Conservation (phyloP, 306 rosid species). For the Carpinus viminea region DNA sequence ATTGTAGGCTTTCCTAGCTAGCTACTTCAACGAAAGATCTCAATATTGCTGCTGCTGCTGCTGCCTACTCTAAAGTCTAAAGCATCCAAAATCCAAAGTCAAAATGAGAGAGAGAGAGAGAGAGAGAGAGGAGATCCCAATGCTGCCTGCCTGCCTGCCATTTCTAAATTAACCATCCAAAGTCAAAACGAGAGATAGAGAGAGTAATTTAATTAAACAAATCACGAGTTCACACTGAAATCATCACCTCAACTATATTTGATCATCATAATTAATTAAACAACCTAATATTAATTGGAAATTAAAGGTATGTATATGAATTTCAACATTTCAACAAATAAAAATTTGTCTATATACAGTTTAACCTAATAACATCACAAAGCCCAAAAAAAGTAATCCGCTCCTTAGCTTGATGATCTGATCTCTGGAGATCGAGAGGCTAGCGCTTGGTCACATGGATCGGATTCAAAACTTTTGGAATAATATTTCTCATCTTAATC, state of each 20-base stretch:
- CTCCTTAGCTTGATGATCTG: constrained; percentile 17
- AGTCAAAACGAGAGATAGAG: constrained; percentile 17
- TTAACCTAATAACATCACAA: constrained; percentile 14
- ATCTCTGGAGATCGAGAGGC: constrained; percentile 21
- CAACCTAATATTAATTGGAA: neutral
- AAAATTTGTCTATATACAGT: constrained; percentile 23
- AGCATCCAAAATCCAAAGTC: neutral
- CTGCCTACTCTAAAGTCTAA: too few species aligned
- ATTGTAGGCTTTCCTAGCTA: too few species aligned
- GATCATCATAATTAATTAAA: neutral
- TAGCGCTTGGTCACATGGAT: constrained; percentile 18
- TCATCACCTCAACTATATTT: neutral
- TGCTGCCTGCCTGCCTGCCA: neutral
- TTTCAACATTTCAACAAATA: constrained; percentile 20
- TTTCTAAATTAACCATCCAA: neutral
- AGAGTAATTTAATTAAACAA: neutral
- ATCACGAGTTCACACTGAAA: neutral
- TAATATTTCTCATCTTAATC: neutral
- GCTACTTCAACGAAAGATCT: neutral
- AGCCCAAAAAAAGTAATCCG: neutral
- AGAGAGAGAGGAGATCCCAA: neutral
- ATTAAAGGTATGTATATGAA: constrained; percentile 12
- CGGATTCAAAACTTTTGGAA: constrained; percentile 31
- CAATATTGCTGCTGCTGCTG: neutral
- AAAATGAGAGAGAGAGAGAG: neutral